phyloP scores from a whole-genome alignment of 1,139 yeast genomes.

The Nakaseomyces glabratus region DNA sequence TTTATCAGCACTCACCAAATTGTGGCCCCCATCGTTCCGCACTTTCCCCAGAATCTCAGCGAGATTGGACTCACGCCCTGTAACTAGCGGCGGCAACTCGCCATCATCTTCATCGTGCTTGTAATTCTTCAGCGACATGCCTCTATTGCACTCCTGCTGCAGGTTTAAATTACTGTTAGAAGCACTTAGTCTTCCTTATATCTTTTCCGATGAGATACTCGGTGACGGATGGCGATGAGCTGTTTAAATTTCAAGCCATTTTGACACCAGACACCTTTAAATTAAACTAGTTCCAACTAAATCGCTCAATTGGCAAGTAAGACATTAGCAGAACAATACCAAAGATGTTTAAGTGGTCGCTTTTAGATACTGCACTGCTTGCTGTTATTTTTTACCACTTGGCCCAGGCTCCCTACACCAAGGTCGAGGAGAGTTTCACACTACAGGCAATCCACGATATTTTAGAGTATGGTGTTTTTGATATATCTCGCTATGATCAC shows the following conservation, averaged over 20 bases:
- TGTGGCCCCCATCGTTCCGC: slow-evolving; percentile 25
- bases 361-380: slow-evolving; percentile 24
- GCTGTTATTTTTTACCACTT: slow-evolving; percentile 39
- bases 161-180: not conserved
- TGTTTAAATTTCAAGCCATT: too few species aligned
- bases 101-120: slow-evolving; percentile 33
- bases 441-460: slow-evolving; percentile 86
- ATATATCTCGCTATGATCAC: slow-evolving; percentile 57
- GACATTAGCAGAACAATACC: not conserved
- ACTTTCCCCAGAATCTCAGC: slow-evolving; percentile 18
- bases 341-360: slow-evolving; percentile 20
- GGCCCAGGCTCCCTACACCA: slow-evolving; percentile 65
- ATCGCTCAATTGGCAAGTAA: not conserved
- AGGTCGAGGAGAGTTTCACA: slow-evolving; percentile 91
- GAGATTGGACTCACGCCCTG: slow-evolving; percentile 32
- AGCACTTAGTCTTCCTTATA: not conserved
- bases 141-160: too few species aligned
- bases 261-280: too few species aligned
- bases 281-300: too few species aligned
- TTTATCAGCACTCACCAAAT: slow-evolving; percentile 26
- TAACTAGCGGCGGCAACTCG: slow-evolving; percentile 47
- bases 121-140: slow-evolving; percentile 29
- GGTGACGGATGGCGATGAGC: too few species aligned
- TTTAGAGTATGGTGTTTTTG: slow-evolving; percentile 49
- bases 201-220: too few species aligned